Evolutionary conservation across 2,329 filamentous ascomycete species (phyloP).

Genomic region (Diplodia sapinea): DNA sequence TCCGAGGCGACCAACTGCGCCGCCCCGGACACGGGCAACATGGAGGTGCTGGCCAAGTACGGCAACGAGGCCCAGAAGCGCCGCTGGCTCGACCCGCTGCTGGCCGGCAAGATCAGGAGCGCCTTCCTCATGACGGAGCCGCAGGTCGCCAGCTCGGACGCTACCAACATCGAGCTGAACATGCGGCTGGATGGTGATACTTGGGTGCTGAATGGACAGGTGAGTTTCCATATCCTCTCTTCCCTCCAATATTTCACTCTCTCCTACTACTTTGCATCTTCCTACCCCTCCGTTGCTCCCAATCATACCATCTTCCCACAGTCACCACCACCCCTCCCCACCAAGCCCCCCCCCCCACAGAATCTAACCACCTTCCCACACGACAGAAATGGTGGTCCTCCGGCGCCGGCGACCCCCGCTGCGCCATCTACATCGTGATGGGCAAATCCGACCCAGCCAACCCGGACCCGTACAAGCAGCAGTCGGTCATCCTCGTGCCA

Average conservation of each 20-base stretch:
- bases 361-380: constrained; percentile 47
- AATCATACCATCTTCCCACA: constrained; percentile 41
- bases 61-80: constrained; percentile 84
- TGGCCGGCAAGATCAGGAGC: constrained; percentile 84
- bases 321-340: neutral
- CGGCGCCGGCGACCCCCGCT: constrained; percentile 89
- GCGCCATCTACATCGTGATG: constrained; percentile 95
- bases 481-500: constrained; percentile 91
- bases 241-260: neutral
- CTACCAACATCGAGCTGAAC: constrained; percentile 85
- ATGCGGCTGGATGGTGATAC: constrained; percentile 85
- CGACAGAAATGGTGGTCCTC: constrained; percentile 98
- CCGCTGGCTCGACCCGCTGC: constrained; percentile 78
- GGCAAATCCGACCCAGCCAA: constrained; percentile 84
- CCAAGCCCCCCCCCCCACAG: neutral
- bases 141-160: constrained; percentile 85
- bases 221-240: constrained; percentile 47
- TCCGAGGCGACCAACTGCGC: constrained; percentile 80
- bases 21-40: constrained; percentile 91
- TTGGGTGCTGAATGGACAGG: constrained; percentile 87
- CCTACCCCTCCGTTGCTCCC: constrained; percentile 32
- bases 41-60: constrained; percentile 94
- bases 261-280: constrained; percentile 4
- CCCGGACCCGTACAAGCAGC: constrained; percentile 81
- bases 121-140: constrained; percentile 96